These are phyloP conservation scores for sunflower (Helianthus annuus) DNA, from an alignment of 129 eudicot species.

Conservation along the genomic window DNA sequence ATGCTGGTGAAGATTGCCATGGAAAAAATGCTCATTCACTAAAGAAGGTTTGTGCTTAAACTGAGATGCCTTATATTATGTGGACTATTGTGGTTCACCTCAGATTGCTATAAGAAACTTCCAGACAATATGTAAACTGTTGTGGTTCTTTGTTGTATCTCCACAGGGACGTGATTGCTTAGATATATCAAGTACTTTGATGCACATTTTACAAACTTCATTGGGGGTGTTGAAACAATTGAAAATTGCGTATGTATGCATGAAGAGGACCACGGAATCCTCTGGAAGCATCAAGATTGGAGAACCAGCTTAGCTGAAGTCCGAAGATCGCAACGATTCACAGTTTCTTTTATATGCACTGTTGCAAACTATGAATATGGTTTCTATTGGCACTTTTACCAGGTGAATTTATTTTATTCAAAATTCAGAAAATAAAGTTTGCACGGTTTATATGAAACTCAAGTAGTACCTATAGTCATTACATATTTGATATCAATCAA, in stretches of 20 bases:
- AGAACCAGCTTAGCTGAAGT: conserved; percentile 96
- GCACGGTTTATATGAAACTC: not conserved
- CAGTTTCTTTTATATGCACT: conserved; percentile 88
- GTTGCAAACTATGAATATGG: conserved; percentile 96
- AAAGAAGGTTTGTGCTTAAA: conserved; percentile 55
- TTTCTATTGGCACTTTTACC: conserved; percentile 96
- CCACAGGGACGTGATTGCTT: conserved; percentile 91
- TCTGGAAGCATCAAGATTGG: conserved; percentile 99
- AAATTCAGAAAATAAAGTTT: not conserved
- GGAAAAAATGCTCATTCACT: conserved; percentile 97
- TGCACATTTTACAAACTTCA: conserved; percentile 89
- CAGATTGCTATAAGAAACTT: too few species aligned
- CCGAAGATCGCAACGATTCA: conserved; percentile 82
- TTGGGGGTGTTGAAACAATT: conserved; percentile 94
- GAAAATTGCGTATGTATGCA: conserved; percentile 94
- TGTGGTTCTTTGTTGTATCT: conserved; percentile 3
- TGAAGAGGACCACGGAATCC: conserved; percentile 92
- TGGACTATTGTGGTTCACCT: too few species aligned
- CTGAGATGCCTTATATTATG: not conserved
- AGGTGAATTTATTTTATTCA: conserved; percentile 45
- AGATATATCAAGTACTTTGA: conserved; percentile 85
- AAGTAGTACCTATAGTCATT: too few species aligned
- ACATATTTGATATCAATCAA: too few species aligned
- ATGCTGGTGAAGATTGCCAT: conserved; percentile 98
- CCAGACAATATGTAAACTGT: too few species aligned